Evolutionary conservation across 1,284 basidiomycete species (phyloP).

Genomic region (Sporisorium iseilematis-ciliati): DNA sequence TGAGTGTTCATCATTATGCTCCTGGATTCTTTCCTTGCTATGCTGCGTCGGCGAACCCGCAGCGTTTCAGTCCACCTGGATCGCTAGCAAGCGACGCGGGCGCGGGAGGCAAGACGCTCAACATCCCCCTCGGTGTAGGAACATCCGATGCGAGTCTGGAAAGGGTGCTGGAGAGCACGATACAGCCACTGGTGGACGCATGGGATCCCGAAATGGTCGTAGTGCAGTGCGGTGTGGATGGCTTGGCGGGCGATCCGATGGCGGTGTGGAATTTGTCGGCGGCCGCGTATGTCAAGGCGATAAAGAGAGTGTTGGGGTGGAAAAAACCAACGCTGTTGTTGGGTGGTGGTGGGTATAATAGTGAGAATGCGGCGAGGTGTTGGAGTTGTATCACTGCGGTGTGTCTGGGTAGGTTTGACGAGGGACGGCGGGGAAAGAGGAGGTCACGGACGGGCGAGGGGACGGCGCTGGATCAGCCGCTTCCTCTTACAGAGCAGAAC

Average conservation of each 20-base stretch:
- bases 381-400: conserved; percentile 49
- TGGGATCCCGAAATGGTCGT: conserved; percentile 84
- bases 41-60: conserved; percentile 34
- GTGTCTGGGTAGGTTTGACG: conserved; percentile 25
- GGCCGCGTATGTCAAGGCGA: conserved; percentile 61
- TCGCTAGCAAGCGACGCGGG: conserved; percentile 31
- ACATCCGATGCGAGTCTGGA: conserved; percentile 26
- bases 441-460: background rate
- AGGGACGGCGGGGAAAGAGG: background rate
- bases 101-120: conserved; percentile 24
- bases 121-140: conserved; percentile 44
- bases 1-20: conserved; percentile 85
- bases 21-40: conserved; percentile 83
- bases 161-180: conserved; percentile 23
- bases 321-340: conserved; percentile 47
- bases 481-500: conserved; percentile 14
- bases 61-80: conserved; percentile 32
- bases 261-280: conserved; percentile 80
- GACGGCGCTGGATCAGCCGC: conserved; percentile 6
- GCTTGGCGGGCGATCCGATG: conserved; percentile 81
- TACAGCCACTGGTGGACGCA: conserved; percentile 75
- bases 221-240: conserved; percentile 88
- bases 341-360: conserved; percentile 54
- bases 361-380: conserved; percentile 38
- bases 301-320: conserved; percentile 32